Evolutionary conservation across 1,139 yeast species (phyloP).

Genomic region (Barnettozyma hawaiiensis): DNA sequence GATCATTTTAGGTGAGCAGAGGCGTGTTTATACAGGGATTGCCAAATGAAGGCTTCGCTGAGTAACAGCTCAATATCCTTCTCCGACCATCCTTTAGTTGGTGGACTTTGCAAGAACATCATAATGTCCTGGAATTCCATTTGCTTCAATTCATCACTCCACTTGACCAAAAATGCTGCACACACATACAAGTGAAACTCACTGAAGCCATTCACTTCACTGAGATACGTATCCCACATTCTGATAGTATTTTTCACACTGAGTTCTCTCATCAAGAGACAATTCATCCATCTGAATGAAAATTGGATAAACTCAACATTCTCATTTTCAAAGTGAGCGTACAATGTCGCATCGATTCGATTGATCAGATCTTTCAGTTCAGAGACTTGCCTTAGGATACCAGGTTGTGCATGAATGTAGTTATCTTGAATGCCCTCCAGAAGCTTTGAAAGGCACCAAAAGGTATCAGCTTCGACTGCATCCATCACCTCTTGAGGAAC

Average conservation of each 20-base stretch:
- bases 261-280: constrained; percentile 90
- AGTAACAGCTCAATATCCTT: constrained; percentile 86
- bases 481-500: constrained; percentile 52
- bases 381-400: constrained; percentile 83
- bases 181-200: constrained; percentile 96
- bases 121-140: constrained; percentile 95
- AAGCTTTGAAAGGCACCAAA: constrained; percentile 90
- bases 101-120: constrained; percentile 83
- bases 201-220: constrained; percentile 86
- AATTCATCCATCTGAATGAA: constrained; percentile 98
- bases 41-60: constrained; percentile 97
- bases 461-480: constrained; percentile 86
- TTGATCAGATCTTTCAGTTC: constrained; percentile 73
- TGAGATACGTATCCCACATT: constrained; percentile 97
- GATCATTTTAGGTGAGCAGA: constrained; percentile 61
- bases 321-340: constrained; percentile 70
- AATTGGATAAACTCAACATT: constrained; percentile 91
- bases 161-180: constrained; percentile 92
- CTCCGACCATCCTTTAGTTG: constrained; percentile 81
- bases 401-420: constrained; percentile 97
- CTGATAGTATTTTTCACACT: constrained; percentile 72
- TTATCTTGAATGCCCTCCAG: constrained; percentile 94
- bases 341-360: constrained; percentile 70
- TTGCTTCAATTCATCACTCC: constrained; percentile 69
- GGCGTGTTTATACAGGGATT: constrained; percentile 83